Base-by-base conservation (phyloP, 768 basidiomycete species). In the Suillus sp. region DNA sequence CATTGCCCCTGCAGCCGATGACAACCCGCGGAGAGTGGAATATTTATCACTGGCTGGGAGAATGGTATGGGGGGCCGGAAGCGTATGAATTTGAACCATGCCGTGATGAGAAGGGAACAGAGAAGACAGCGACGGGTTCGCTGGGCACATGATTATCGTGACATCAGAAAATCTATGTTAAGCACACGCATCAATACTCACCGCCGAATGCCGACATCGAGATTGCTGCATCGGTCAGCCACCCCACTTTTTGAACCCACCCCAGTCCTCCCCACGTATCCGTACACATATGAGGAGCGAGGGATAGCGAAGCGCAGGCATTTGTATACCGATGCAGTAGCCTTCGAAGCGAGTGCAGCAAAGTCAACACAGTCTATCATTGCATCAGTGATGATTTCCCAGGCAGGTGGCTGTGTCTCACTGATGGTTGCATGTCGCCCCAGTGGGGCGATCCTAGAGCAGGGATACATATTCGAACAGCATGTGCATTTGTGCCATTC, bases 61-160 rank as follows among this genome's bases (percentile, higher is more conserved):
- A 45, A 95, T 81, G 30, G 88, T 86, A 61, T 88, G 86, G 0
- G 87, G 86, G 5, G 87, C 81, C 3, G 97, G 95, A 25, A 96
- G 81, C 5, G 84, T 80, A 67, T 91, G 88, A 34, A 96, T 84
- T 54, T 87, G 85, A 22, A 98, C 80, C 59, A 96, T 78, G 13
- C 97, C 97, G 73, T 96, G 92, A 71, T 95, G 89, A 11, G 87
- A 84, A 37, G 95, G 91, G 75, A 96, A 98, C 55, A 86, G 78
- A 2, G 83, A 76, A 9, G 84, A 78, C 27, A 97, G 80, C 16
- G 87, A 83, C n/a, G 93, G 91, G 70, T 96, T 86, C 32, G 83
- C 94, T 95, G 72, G 10, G 5, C 60, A 35, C 60, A 64, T 32
- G 14, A 61, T 60, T 27, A 56, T 70, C 64, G n/a, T 45, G n/a